Evolutionary conservation across 2,329 filamentous ascomycete genomes (phyloP).

Genomic region (Dendryphion nanum): DNA sequence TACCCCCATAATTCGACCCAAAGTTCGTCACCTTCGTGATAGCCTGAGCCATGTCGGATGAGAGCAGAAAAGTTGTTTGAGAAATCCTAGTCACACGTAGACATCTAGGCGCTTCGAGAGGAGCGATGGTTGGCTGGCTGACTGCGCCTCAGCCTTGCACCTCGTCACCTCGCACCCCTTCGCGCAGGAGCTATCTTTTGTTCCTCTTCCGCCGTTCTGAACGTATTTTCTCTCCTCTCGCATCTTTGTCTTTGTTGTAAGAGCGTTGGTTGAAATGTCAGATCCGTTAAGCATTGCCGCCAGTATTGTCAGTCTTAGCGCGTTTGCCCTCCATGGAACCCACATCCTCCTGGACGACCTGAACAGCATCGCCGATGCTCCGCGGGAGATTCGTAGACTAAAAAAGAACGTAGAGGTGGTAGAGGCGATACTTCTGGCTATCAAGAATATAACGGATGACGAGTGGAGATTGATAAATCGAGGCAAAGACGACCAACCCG

Average conservation of each 20-base stretch:
- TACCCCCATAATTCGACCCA: no score
- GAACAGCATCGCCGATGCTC: background rate
- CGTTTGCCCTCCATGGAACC: conserved; percentile 26
- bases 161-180: background rate
- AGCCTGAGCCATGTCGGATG: no score
- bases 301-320: conserved; percentile 24
- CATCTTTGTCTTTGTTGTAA: background rate
- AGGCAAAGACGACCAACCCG: conserved; percentile 23
- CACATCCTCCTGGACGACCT: background rate
- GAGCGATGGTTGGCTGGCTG: no score
- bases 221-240: no score
- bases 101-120: no score
- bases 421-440: background rate
- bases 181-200: no score
- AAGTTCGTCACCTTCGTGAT: no score
- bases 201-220: no score
- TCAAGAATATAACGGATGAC: background rate
- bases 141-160: background rate
- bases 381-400: background rate
- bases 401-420: background rate
- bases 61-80: no score
- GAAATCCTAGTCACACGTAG: no score
- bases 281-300: conserved; percentile 31
- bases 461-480: conserved; percentile 33
- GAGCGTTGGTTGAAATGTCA: conserved; percentile 5